Conservation (phyloP, 2,329 filamentous ascomycete genomes). For the Alternaria sp. region DNA sequence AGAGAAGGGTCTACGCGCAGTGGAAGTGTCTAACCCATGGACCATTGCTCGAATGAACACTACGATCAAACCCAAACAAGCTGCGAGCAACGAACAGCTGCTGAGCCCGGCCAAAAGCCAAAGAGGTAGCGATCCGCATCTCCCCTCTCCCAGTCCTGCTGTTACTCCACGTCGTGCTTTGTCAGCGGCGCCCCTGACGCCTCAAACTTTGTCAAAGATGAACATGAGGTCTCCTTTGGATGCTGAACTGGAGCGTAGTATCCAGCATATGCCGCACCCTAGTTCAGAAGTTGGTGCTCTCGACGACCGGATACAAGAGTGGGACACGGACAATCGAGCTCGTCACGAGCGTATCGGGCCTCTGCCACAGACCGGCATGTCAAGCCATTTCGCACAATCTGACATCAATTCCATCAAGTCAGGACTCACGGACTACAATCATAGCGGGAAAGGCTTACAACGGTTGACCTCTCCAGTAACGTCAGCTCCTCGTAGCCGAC, state of each 20-base stretch:
- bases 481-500: background rate
- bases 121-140: background rate
- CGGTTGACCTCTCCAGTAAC: background rate
- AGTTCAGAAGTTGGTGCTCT: background rate
- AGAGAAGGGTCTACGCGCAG: slow-evolving; percentile 39
- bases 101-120: slow-evolving; percentile 34
- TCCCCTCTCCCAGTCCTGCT: slow-evolving; percentile 14
- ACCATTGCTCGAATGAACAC: slow-evolving; percentile 57
- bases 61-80: slow-evolving; percentile 22
- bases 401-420: background rate
- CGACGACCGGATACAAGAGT: background rate
- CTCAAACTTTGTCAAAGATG: slow-evolving; percentile 17
- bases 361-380: background rate
- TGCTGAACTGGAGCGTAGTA: slow-evolving; percentile 13
- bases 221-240: slow-evolving; percentile 5
- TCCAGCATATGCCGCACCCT: slow-evolving; percentile 1
- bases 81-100: slow-evolving; percentile 23
- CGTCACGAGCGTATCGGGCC: background rate
- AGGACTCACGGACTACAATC: background rate
- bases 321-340: no score
- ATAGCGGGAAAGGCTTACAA: background rate
- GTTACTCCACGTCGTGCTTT: background rate
- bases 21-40: slow-evolving; percentile 56
- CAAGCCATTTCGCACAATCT: background rate
- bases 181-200: slow-evolving; percentile 19